Evolutionary conservation across 2,329 filamentous ascomycete species (phyloP), one percentile per base, ranked within the genome.

Genomic region (Myriosclerotinia curreyana): DNA sequence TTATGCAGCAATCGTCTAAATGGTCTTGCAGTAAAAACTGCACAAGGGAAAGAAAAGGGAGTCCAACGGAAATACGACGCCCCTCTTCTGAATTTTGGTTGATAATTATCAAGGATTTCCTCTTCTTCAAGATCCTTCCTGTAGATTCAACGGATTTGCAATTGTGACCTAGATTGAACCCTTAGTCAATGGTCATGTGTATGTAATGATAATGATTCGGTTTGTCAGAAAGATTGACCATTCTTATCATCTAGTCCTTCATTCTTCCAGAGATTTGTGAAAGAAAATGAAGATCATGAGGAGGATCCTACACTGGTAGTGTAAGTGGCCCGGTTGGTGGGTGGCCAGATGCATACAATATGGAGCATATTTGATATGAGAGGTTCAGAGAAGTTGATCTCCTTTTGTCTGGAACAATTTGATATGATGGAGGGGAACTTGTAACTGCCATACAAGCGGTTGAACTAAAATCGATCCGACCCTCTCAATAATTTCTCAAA

Each of bases 1-100:
- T 62, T 22, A 63, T 63, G 52, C 61, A 63, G 44, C 44, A 9
- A 48, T 58, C 40, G 31, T 58, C 42, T 48, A 58, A 58, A 22
- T 58, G 22, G 42, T 34, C 40, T 36, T 58, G 54, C 28, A 44
- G 53, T 28, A 46, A n/a, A 20, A 52, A 36, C 17, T 5, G 49
- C 46, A 28, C 28, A 8, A 49, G 22, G 22, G 46, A 49, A 49
- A 6, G 20, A 11, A 8, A 56, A 3, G 12, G 42, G 8, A 46
- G 34, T 48, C 14, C 6, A 48, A 12, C n/a, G 20, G 42, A 48
- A 58, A 36, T 48, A 17, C n/a, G 20, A 25, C 31, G 25, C 20
- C 54, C 15, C 40, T 34, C 54, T 34, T 12, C 6, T 58, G 40
- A 46, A 58, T 46, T 58, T 42, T 58, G 5, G 54, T 46, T 46